These are phyloP conservation scores for Claviceps lovelessii DNA, from an alignment of 2,329 filamentous ascomycete genomes.

Conservation along the genomic window DNA sequence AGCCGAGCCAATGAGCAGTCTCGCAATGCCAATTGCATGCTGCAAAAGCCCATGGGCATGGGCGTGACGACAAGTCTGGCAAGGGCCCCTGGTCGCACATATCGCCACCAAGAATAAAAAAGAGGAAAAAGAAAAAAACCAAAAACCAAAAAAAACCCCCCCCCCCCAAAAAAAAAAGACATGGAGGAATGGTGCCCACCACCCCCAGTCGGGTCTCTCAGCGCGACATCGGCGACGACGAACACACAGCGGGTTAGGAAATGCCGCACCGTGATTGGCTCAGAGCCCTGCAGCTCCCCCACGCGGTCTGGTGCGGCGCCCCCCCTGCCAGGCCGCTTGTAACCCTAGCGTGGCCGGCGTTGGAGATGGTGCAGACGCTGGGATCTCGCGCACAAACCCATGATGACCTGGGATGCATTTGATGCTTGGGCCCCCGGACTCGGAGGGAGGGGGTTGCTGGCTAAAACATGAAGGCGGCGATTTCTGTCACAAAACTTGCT, in stretches of 20 bases:
- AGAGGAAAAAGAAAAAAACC: no score
- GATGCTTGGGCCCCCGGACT: slow-evolving; percentile 1
- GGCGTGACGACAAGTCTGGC: no score
- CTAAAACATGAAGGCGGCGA: neutral
- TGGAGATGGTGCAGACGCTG: slow-evolving; percentile 1
- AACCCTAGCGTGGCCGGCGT: neutral
- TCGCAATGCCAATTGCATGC: neutral
- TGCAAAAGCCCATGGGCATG: neutral
- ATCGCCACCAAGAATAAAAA: neutral
- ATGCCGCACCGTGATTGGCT: slow-evolving; percentile 18
- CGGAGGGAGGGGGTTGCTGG: slow-evolving; percentile 5
- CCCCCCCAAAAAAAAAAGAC: neutral
- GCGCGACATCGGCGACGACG: slow-evolving; percentile 18
- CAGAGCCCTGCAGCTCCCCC: neutral
- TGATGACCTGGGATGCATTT: slow-evolving; percentile 1
- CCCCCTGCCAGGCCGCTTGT: neutral
- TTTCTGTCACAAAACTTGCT: slow-evolving; percentile 24
- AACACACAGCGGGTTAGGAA: slow-evolving; percentile 13
- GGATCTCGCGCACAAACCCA: slow-evolving; percentile 1
- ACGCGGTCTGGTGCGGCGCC: neutral
- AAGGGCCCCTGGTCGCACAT: slow-evolving; percentile 6
- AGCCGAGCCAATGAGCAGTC: neutral
- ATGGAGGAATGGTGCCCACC: neutral
- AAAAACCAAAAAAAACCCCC: no score
- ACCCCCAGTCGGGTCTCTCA: neutral